Percentiles rank a stretch among this genome's conserved stretches.
Evolutionary conservation across 2,329 filamentous ascomycete species (phyloP).

Genomic region (Ophiostoma sp.): DNA sequence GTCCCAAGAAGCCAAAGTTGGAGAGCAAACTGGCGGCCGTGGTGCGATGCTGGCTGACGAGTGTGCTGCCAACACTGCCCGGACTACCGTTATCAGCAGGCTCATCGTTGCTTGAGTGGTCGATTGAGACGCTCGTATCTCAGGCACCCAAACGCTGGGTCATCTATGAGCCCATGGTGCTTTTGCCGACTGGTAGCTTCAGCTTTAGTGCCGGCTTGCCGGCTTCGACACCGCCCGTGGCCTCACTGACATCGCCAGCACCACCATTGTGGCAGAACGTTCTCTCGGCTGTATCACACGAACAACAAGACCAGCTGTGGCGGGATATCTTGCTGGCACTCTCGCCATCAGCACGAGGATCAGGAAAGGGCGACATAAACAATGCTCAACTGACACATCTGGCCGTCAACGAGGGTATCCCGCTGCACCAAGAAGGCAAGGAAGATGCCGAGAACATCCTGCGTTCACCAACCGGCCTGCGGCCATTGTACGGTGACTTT

Average conservation of each 20-base stretch:
- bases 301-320: slow-evolving; percentile 47
- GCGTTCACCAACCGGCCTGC: slow-evolving; percentile 69
- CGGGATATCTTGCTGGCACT: slow-evolving; percentile 49
- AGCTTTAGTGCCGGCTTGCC: slow-evolving; percentile 29
- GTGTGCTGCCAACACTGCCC: slow-evolving; percentile 13
- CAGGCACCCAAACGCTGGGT: slow-evolving; percentile 59
- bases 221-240: slow-evolving; percentile 22
- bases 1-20: slow-evolving; percentile 34
- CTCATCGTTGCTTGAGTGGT: not conserved
- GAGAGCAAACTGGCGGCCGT: slow-evolving; percentile 41
- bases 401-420: slow-evolving; percentile 63
- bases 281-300: slow-evolving; percentile 35
- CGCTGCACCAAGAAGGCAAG: slow-evolving; percentile 40
- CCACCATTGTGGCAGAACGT: slow-evolving; percentile 42
- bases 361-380: slow-evolving; percentile 36
- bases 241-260: not conserved
- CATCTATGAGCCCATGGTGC: slow-evolving; percentile 60
- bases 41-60: slow-evolving; percentile 40
- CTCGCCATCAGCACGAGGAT: slow-evolving; percentile 32
- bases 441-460: slow-evolving; percentile 62
- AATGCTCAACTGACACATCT: slow-evolving; percentile 54
- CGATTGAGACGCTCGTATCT: slow-evolving; percentile 37
- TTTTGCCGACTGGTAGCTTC: slow-evolving; percentile 62
- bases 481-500: slow-evolving; percentile 73
- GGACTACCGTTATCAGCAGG: slow-evolving; percentile 22